Conservation (phyloP, 805 yeast species). For the Kodamaea fukazawae region DNA sequence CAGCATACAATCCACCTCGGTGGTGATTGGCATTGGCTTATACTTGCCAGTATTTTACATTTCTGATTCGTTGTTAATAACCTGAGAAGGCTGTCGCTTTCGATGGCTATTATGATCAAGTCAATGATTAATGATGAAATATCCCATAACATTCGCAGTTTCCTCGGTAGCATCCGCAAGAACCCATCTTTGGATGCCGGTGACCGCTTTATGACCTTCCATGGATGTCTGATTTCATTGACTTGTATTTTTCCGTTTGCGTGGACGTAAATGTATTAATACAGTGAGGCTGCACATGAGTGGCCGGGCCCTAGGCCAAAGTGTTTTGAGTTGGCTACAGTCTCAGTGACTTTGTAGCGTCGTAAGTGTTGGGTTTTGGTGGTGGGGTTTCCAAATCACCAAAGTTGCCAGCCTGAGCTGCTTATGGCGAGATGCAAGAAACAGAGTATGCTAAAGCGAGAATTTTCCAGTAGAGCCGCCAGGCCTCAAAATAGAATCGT, state of each 20-base stretch:
- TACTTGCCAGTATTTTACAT: conserved; percentile 83
- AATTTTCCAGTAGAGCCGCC: no score
- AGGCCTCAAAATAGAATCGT: no score
- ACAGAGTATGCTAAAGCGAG: no score
- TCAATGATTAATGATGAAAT: conserved; percentile 60
- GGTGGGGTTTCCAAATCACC: no score
- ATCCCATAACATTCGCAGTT: conserved; percentile 88
- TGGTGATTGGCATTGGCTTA: conserved; percentile 51
- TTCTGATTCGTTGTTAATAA: conserved; percentile 48
- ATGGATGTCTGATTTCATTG: conserved; percentile 77
- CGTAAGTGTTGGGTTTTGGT: no score
- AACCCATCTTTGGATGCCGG: conserved; percentile 81
- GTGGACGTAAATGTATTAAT: neutral
- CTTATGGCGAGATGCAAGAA: no score
- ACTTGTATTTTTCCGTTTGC: neutral
- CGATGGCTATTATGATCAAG: conserved; percentile 8
- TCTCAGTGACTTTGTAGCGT: no score
- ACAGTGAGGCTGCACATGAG: neutral
- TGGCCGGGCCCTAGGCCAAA: no score
- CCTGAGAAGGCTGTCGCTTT: conserved; percentile 10
- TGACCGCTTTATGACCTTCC: conserved; percentile 88
- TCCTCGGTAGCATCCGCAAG: conserved; percentile 89
- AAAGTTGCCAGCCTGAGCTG: no score
- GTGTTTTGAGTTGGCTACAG: no score
- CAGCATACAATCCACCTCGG: conserved; percentile 35